A percentile compares a stretch with the other conserved stretches of the same genome.
phyloP scores from a whole-genome alignment of 140 eudicot genomes.

The Stevia rebaudiana region DNA sequence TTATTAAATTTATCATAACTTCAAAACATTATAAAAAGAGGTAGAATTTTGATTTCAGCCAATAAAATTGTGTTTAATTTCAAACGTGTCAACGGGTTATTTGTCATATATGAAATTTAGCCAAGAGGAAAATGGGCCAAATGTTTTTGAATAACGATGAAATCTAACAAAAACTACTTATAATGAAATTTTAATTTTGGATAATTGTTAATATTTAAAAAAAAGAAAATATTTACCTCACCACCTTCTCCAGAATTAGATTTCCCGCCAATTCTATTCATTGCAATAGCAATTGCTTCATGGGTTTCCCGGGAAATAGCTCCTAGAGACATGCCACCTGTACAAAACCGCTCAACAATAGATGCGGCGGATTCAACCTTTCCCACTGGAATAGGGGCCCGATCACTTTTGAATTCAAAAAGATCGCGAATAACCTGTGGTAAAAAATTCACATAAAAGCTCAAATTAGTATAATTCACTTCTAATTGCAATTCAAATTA shows the following conservation, averaged over 20 bases:
- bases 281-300: constrained; percentile 98
- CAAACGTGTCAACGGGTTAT: not conserved
- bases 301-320: constrained; percentile 98
- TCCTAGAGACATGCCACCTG: constrained; percentile 99
- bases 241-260: constrained; percentile 99
- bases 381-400: constrained; percentile 91
- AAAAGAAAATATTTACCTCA: constrained; percentile 50
- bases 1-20: constrained; percentile 20
- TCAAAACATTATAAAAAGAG: not conserved
- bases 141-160: not conserved
- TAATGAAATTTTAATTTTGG: not conserved
- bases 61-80: not conserved
- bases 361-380: constrained; percentile 89
- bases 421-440: constrained; percentile 95
- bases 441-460: not conserved
- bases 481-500: too few relatives aligned
- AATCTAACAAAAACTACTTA: not conserved
- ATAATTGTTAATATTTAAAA: not conserved
- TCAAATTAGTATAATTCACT: not conserved
- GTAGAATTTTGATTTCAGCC: not conserved
- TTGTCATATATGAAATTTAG: not conserved
- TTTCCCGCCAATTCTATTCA: constrained; percentile 92
- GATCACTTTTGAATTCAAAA: constrained; percentile 82
- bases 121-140: not conserved
- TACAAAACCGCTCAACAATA: constrained; percentile 87